Percentiles rank a stretch among this genome's conserved stretches.
Evolutionary conservation across 768 basidiomycete genomes (phyloP).

Genomic region (Termitomyces sp.): DNA sequence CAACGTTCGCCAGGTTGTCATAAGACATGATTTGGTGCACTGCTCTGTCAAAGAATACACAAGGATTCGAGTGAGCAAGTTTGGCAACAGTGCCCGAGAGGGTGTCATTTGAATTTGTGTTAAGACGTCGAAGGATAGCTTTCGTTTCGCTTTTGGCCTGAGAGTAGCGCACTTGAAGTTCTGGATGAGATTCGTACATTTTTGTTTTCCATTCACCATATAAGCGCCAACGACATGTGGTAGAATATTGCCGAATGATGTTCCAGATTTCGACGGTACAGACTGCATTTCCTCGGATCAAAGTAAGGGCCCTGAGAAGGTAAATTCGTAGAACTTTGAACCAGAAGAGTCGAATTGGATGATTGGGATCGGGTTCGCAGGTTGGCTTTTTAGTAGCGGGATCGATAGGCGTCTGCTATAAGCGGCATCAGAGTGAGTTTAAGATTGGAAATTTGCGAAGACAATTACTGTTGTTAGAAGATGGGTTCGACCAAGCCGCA

Average conservation of each 20-base stretch:
- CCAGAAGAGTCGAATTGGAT: constrained; percentile 80
- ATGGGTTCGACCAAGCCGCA: constrained; percentile 70
- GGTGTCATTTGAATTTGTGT: constrained; percentile 76
- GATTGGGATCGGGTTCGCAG: constrained; percentile 47
- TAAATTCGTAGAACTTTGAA: constrained; percentile 71
- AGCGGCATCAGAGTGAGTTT: not conserved
- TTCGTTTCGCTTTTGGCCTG: constrained; percentile 88
- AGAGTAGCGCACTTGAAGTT: constrained; percentile 71
- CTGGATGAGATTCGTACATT: constrained; percentile 69
- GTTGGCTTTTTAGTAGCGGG: constrained; percentile 54
- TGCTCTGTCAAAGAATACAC: constrained; percentile 82
- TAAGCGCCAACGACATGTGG: constrained; percentile 77
- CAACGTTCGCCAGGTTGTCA: constrained; percentile 85
- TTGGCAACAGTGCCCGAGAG: constrained; percentile 89
- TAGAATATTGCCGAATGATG: constrained; percentile 75
- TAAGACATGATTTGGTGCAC: constrained; percentile 96
- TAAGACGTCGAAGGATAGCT: constrained; percentile 81
- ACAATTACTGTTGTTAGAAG: constrained; percentile 44
- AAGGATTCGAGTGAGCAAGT: constrained; percentile 90
- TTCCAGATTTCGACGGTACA: constrained; percentile 93
- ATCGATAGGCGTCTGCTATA: constrained; percentile 40
- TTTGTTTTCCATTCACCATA: constrained; percentile 93
- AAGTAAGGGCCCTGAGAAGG: constrained; percentile 81
- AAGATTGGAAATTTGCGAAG: not conserved
- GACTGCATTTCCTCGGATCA: constrained; percentile 81